Evolutionary conservation across 2,329 filamentous ascomycete genomes (phyloP).

Genomic region (Phaeophleospora eucalypticola): DNA sequence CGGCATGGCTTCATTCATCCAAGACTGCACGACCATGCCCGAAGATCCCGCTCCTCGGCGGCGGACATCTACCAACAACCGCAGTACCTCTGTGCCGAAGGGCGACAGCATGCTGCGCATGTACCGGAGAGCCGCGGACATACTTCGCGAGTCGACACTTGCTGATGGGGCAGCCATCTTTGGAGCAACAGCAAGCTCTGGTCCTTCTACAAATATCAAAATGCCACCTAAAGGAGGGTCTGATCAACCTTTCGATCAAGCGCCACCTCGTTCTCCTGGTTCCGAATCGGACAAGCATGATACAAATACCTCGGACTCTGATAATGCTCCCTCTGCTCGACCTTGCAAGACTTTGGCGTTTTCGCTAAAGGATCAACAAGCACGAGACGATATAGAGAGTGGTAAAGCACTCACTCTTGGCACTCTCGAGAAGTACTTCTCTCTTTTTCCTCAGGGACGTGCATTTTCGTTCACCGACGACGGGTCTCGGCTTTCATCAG

Average conservation of each 20-base stretch:
- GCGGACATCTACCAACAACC: conserved; percentile 8
- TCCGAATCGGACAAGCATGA: conserved; percentile 19
- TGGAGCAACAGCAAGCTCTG: conserved; percentile 21
- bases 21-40: conserved; percentile 15
- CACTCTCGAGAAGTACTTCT: conserved; percentile 25
- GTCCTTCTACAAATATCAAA: conserved; percentile 14
- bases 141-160: conserved; percentile 28
- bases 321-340: conserved; percentile 18
- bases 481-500: conserved; percentile 23
- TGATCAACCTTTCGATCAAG: neutral
- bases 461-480: conserved; percentile 28
- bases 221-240: too few relatives aligned
- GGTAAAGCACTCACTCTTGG: conserved; percentile 21
- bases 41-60: conserved; percentile 7
- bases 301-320: conserved; percentile 23
- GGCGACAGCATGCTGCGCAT: conserved; percentile 20
- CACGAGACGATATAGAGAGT: conserved; percentile 20
- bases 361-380: conserved; percentile 22
- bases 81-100: conserved; percentile 1
- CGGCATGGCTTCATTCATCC: conserved; percentile 48
- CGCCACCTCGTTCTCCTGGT: conserved; percentile 15
- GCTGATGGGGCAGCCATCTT: conserved; percentile 30
- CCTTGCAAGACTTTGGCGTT: conserved; percentile 24
- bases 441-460: conserved; percentile 25
- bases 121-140: conserved; percentile 25